Percentiles rank a stretch among this genome's conserved stretches.
phyloP scores from a whole-genome alignment of 2,329 filamentous ascomycete species.

The Talaromyces sp. region DNA sequence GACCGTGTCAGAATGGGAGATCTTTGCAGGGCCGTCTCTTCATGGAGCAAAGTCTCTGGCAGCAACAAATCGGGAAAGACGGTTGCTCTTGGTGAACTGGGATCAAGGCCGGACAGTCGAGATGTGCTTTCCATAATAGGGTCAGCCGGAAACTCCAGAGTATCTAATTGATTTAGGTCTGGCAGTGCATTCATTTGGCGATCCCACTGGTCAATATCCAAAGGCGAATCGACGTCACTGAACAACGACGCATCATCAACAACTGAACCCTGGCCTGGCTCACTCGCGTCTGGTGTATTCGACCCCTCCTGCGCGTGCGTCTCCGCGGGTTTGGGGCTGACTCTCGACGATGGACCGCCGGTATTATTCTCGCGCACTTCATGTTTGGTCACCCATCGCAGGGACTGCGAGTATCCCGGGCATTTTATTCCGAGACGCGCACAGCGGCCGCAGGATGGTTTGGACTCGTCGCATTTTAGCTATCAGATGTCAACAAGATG shows the following conservation, averaged over 20 bases:
- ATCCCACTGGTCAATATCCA: slow-evolving; percentile 23
- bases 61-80: neutral
- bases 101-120: neutral
- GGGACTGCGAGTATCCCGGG: slow-evolving; percentile 32
- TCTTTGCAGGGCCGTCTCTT: slow-evolving; percentile 20
- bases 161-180: slow-evolving; percentile 27
- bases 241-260: neutral
- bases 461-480: slow-evolving; percentile 39
- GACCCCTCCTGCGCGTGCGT: neutral
- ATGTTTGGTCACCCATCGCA: slow-evolving; percentile 34
- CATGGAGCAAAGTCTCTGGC: neutral
- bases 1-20: slow-evolving; percentile 18
- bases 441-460: slow-evolving; percentile 33
- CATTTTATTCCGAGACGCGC: slow-evolving; percentile 33
- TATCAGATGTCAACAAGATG: slow-evolving; percentile 11
- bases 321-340: neutral
- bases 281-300: neutral
- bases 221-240: neutral
- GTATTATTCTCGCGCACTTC: slow-evolving; percentile 15
- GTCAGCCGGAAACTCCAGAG: slow-evolving; percentile 8
- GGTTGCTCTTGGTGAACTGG: neutral
- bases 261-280: neutral
- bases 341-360: neutral
- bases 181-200: slow-evolving; percentile 25
- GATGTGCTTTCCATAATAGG: neutral